Base-by-base conservation (phyloP, 495 filamentous ascomycete species). In the Hypomontagnella monticulosa region DNA sequence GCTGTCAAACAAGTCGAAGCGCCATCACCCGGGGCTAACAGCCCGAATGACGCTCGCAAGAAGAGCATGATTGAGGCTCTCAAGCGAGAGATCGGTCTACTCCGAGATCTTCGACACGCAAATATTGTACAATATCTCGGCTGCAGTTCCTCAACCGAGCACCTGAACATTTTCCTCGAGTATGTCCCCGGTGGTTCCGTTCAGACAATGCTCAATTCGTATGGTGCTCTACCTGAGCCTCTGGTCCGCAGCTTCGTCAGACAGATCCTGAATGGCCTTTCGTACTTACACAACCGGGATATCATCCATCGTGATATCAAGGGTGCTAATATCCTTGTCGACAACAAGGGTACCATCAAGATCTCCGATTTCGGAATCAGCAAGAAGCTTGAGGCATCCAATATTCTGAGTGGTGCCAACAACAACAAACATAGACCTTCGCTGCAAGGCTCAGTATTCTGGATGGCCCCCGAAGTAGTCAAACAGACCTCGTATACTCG, bases 301-400 rank as follows among this genome's bases (percentile, higher is more conserved):
- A 98, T 99, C 76, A 98, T 99, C 71, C 95, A 99, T 75, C 91
- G 95, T 54, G 95, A 99, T 77, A 97, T 98, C 84, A 98, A 98
- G 79, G 94, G 94, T 50, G 94, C 94, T 73, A 99, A 99, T 73
- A 94, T 99, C 64, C 90, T 99, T 16, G 95, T 99, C 48, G 95
- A 99, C 78, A 98, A 97, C 81, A 97, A 98, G 75, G 95, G 95
- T 40, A 93, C 92, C 41, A 96, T 99, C 81, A 99, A 99, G 78
- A 99, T 99, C 54, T 97, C 94, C 15, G 95, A 99, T 81, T 99
- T 99, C 69, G 95, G 95, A 76, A 98, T 99, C 74, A 96, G 91
- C 59, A 99, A 99, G 83, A 96, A 93, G 63, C 91, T 97, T 23
- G 92, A 97, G 76, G 91, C 92, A 10, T 89, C 89, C 51, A 85